Evolutionary conservation across 1,139 yeast species (phyloP), one percentile per base, ranked within the genome.

Genomic region (Geotrichum fermentans): DNA sequence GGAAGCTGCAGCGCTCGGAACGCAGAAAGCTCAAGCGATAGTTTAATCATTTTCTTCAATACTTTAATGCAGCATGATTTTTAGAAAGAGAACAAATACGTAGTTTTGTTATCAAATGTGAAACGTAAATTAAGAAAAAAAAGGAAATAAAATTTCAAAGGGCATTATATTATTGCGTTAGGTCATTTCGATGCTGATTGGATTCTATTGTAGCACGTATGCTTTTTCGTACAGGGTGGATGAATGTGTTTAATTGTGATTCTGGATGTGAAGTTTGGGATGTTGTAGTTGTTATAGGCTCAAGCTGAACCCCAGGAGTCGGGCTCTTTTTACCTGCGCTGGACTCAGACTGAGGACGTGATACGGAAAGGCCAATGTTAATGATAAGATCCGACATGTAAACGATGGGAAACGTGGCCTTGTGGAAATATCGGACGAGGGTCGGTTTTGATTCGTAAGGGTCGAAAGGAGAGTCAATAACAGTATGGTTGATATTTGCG

Each of bases 1-100:
- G 72, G 58, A 71, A 66, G 66, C 68, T 64, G 51, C 73, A 70
- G 59, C 63, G 72, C 32, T 66, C 73, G 30, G 58, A 64, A 55
- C 64, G 70, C 53, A 60, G 72, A 52, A 65, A 69, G 50, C 62
- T 69, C 13, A 47, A 42, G 40, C 38, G 47, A 43, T 47, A 38
- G 26, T 20, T 21, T 17, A 3, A 26, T 39, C 14, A 21, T 26
- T 11, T 20, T 21, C 17, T 10, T 20, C 14, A 10, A 16, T 38
- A 8, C 3, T 28, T 39, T 37, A 37, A 22, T 37, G 28, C 3
- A 37, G 41, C 41, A 38, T 38, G 41, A 38, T 24, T 24, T 6
- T 24, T 24, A 24, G 11, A 24, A 17, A 38, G 41, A 24, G 26
- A 18, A 8, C 11, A 35, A 17, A 8, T 3, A 35, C 16, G 8